Evolutionary conservation across 768 basidiomycete species (phyloP).

Genomic region (Suillus alpinus): DNA sequence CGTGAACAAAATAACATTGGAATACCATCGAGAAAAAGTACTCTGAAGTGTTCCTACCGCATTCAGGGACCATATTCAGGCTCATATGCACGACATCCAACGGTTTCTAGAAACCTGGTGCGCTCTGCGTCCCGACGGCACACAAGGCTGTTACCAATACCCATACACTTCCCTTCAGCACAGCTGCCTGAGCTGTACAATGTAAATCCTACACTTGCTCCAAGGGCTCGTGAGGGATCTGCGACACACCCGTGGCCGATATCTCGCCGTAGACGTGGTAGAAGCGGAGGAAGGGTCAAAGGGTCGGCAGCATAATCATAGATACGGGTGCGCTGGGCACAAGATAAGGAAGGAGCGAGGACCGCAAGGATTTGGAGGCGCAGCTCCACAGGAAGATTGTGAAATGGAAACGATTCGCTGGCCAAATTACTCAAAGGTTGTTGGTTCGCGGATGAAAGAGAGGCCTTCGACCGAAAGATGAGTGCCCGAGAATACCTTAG

Average conservation of each 20-base stretch:
- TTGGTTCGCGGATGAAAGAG: slow-evolving; percentile 13
- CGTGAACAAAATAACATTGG: neutral
- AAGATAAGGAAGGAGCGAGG: slow-evolving; percentile 54
- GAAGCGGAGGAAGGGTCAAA: slow-evolving; percentile 46
- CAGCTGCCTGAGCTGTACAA: slow-evolving; percentile 16
- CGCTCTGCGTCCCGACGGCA: slow-evolving; percentile 44
- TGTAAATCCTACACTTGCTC: slow-evolving; percentile 13
- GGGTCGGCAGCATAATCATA: slow-evolving; percentile 49
- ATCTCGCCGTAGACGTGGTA: slow-evolving; percentile 29
- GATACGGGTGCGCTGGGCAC: slow-evolving; percentile 54
- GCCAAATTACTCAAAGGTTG: slow-evolving; percentile 13
- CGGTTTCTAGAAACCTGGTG: slow-evolving; percentile 38
- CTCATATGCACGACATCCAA: slow-evolving; percentile 50
- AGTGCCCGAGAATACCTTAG: slow-evolving; percentile 48
- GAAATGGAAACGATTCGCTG: slow-evolving; percentile 34
- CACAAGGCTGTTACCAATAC: slow-evolving; percentile 34
- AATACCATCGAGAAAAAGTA: neutral
- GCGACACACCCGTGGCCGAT: slow-evolving; percentile 15
- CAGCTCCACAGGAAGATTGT: slow-evolving; percentile 53
- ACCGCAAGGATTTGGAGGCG: slow-evolving; percentile 54
- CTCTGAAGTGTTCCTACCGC: neutral
- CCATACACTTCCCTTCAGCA: slow-evolving; percentile 39
- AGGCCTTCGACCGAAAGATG: slow-evolving; percentile 34
- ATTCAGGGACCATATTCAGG: slow-evolving; percentile 22
- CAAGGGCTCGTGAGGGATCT: slow-evolving; percentile 19